Percentiles rank a stretch among this genome's conserved stretches.
Evolutionary conservation across 352 stramenopile species (phyloP).

Genomic region (Globisporangium recalcitrans): DNA sequence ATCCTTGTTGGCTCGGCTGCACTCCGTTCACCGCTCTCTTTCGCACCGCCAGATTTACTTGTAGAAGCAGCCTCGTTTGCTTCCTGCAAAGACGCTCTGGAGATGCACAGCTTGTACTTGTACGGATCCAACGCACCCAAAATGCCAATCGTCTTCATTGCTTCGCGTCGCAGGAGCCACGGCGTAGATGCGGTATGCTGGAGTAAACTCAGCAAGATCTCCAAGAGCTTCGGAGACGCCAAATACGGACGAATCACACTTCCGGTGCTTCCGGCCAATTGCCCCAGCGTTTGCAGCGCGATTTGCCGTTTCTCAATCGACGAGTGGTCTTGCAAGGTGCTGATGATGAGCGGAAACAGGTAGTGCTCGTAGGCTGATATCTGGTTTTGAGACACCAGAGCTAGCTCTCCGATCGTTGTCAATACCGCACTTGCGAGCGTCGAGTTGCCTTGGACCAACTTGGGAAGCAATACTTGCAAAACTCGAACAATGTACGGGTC

Average conservation of each 20-base stretch:
- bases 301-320: constrained; percentile 94
- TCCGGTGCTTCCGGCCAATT: constrained; percentile 91
- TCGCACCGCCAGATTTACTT: constrained; percentile 18
- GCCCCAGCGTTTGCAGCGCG: constrained; percentile 94
- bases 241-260: constrained; percentile 94
- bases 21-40: constrained; percentile 11
- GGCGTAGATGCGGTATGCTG: constrained; percentile 86
- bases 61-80: constrained; percentile 48
- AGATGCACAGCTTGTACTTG: constrained; percentile 88
- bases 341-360: constrained; percentile 94
- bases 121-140: constrained; percentile 95
- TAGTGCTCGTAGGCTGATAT: constrained; percentile 93
- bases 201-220: constrained; percentile 93
- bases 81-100: constrained; percentile 58
- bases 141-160: constrained; percentile 96
- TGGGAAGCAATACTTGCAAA: constrained; percentile 70
- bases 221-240: constrained; percentile 93
- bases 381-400: constrained; percentile 85
- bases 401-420: constrained; percentile 88
- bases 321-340: constrained; percentile 95
- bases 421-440: constrained; percentile 71
- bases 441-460: constrained; percentile 86
- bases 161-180: constrained; percentile 92
- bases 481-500: constrained; percentile 78
- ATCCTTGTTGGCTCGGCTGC: background rate